phyloP scores from a whole-genome alignment of 192 early-diverging fungal genomes.

The Mortierella claussenii region DNA sequence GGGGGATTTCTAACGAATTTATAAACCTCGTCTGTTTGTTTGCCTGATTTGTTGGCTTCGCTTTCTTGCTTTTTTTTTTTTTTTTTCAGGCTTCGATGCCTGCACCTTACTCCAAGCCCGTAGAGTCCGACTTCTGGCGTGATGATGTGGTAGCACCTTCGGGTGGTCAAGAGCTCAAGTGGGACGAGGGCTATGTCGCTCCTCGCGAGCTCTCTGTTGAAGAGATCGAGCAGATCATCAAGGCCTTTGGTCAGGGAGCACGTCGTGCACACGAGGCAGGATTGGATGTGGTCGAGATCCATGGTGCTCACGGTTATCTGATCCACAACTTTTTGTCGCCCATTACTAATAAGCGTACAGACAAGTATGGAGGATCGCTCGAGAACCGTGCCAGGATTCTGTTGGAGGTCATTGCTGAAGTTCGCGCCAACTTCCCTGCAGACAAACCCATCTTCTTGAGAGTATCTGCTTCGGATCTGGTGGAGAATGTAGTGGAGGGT shows the following conservation, averaged over 20 bases:
- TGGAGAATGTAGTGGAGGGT: conserved; percentile 56
- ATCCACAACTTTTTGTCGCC: conserved; percentile 84
- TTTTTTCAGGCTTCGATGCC: conserved; percentile 16
- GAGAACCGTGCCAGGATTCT: conserved; percentile 86
- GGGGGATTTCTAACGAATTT: too few species aligned
- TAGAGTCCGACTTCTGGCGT: conserved; percentile 60
- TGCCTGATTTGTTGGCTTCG: too few species aligned
- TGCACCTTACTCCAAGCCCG: conserved; percentile 15
- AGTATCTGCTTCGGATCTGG: conserved; percentile 81
- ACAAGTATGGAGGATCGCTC: conserved; percentile 91
- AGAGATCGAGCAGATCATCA: conserved; percentile 72
- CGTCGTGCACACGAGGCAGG: conserved; percentile 81
- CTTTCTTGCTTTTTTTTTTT: too few species aligned
- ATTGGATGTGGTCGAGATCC: conserved; percentile 93
- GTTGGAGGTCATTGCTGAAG: conserved; percentile 71
- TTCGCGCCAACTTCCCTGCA: conserved; percentile 78
- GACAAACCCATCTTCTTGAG: conserved; percentile 89
- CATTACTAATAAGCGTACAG: conserved; percentile 86
- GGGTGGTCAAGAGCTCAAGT: conserved; percentile 53
- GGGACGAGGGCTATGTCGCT: conserved; percentile 38
- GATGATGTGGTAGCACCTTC: conserved; percentile 75
- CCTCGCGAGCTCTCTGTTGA: conserved; percentile 71
- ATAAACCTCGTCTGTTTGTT: too few species aligned
- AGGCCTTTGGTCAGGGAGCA: conserved; percentile 73
- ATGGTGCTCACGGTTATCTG: conserved; percentile 93